Evolutionary conservation across 2,329 filamentous ascomycete species (phyloP).

Genomic region (Ascochyta pisi): DNA sequence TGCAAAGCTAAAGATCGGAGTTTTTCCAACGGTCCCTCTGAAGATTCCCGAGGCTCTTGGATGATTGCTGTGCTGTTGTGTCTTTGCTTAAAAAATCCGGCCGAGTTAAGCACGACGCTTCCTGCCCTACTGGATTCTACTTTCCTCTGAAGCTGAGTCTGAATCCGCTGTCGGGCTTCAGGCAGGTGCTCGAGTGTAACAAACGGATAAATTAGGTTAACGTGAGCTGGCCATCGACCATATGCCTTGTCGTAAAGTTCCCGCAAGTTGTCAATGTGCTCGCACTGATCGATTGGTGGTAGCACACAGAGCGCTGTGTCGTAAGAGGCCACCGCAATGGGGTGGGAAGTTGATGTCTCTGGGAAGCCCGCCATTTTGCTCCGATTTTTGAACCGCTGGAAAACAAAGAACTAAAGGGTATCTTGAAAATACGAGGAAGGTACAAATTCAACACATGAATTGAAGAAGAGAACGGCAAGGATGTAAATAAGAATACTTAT

Average conservation of each 20-base stretch:
- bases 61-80: slow-evolving; percentile 56
- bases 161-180: slow-evolving; percentile 52
- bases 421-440: slow-evolving; percentile 9
- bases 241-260: slow-evolving; percentile 68
- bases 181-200: slow-evolving; percentile 58
- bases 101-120: slow-evolving; percentile 45
- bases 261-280: slow-evolving; percentile 62
- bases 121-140: not conserved
- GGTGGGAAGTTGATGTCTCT: not conserved
- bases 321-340: slow-evolving; percentile 51
- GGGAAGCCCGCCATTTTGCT: slow-evolving; percentile 28
- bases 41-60: slow-evolving; percentile 15
- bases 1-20: slow-evolving; percentile 31
- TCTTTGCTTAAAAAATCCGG: slow-evolving; percentile 59
- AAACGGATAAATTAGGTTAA: slow-evolving; percentile 73
- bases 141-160: slow-evolving; percentile 41
- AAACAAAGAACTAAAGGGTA: slow-evolving; percentile 14
- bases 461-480: not conserved
- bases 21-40: slow-evolving; percentile 14
- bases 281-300: slow-evolving; percentile 59
- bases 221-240: slow-evolving; percentile 69
- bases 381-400: not conserved
- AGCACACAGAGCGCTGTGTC: slow-evolving; percentile 69
- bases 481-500: slow-evolving; percentile 4
- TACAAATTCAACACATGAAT: not conserved